These are phyloP conservation scores for Parathielavia hyrcaniae DNA, from an alignment of 495 filamentous ascomycete species.

Conservation along the genomic window DNA sequence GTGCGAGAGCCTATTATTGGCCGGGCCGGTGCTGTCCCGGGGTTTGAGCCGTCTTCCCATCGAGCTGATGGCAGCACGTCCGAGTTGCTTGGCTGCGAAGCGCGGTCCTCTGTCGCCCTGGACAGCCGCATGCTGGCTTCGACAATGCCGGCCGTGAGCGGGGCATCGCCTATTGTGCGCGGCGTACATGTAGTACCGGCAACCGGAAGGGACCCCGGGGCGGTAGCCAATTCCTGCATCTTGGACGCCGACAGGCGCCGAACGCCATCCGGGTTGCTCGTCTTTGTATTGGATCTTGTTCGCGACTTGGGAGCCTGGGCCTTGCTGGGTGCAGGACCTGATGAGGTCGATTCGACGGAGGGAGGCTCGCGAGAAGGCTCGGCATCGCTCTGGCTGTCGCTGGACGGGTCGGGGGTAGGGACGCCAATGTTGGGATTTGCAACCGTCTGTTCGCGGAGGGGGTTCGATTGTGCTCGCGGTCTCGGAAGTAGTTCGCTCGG, in stretches of 20 bases:
- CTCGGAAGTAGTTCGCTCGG: slow-evolving; percentile 12
- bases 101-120: slow-evolving; percentile 26
- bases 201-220: slow-evolving; percentile 47
- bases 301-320: slow-evolving; percentile 18
- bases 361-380: slow-evolving; percentile 14
- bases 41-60: not conserved
- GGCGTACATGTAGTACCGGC: slow-evolving; percentile 31
- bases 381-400: slow-evolving; percentile 31
- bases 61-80: not conserved
- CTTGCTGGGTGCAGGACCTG: not conserved
- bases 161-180: slow-evolving; percentile 24
- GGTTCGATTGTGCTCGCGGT: not conserved
- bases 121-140: slow-evolving; percentile 30
- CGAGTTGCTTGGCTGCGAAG: not conserved
- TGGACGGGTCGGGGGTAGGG: slow-evolving; percentile 30
- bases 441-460: slow-evolving; percentile 4
- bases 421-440: slow-evolving; percentile 25
- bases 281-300: slow-evolving; percentile 34
- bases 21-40: slow-evolving; percentile 8
- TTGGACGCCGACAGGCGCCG: slow-evolving; percentile 52
- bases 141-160: slow-evolving; percentile 33
- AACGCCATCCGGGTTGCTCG: slow-evolving; percentile 36
- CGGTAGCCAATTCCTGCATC: slow-evolving; percentile 49
- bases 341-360: not conserved
- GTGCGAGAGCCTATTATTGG: slow-evolving; percentile 31